Evolutionary conservation across 495 filamentous ascomycete genomes (phyloP), one percentile per base, ranked within the genome.

Genomic region (Penicillium canescens): DNA sequence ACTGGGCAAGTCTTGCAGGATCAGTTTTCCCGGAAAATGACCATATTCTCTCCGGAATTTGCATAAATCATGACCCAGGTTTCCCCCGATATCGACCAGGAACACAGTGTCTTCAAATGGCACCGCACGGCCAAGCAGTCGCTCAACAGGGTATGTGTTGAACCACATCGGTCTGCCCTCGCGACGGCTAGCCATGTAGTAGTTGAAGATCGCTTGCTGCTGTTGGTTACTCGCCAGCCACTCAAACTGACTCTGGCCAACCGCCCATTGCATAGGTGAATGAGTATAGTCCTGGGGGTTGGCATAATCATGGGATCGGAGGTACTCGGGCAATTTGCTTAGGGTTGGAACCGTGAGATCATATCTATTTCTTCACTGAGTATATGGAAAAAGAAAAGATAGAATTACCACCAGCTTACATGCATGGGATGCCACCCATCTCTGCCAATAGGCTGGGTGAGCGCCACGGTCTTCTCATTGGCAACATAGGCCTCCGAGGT

Each of bases 11-110:
- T 75, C 72, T 48, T 75, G 70, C 14, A 75, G 40, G 0, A 73
- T 42, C 20, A 73, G 4, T 16, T 40, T 56, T 0, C 70, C 70
- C 0, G 57, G 59, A 1, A 69, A 13, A n/a, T 66, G 26, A 4
- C 59, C 46, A 38, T 56, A 53, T 26, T 42, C 51, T 12, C 63
- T 49, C 0, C 55, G 62, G 28, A 78, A 68, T 1, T 47, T 56
- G 5, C 57, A 38, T 13, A 72, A 46, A 21, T 78, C 73, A 51
- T 77, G 72, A 3, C 75, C 73, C 33, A 72, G 65, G 35, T 73
- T 76, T 0, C 73, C 73, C 0, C 73, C 73, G 12, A 78, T 56
- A 42, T 77, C 73, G 7, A 78, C 72, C 9, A 78, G 23, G 18
- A 78, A 69, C 3, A 68, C 63, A 0, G 67, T 63, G 2, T 73